Evolutionary conservation across 495 filamentous ascomycete species (phyloP).

Genomic region (Poronia punctata): DNA sequence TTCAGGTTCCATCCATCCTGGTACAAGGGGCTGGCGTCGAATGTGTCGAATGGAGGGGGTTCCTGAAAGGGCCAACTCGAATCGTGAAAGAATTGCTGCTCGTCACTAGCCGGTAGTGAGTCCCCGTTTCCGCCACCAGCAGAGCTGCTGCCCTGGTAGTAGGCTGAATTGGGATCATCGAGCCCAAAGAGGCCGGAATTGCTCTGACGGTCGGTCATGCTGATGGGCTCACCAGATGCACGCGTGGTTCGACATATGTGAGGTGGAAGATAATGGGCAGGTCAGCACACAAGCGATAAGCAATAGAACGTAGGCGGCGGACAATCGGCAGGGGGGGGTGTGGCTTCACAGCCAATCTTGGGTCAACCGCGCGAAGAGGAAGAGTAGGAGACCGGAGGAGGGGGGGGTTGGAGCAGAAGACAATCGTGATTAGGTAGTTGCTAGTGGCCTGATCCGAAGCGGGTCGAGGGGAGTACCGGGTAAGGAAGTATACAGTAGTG

Average conservation of each 20-base stretch:
- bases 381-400: no score
- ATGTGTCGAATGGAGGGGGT: conserved; percentile 38
- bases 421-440: no score
- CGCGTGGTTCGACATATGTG: conserved; percentile 28
- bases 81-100: conserved; percentile 28
- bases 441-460: no score
- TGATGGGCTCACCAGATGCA: conserved; percentile 31
- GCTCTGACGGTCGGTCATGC: conserved; percentile 26
- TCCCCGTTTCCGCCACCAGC: conserved; percentile 20
- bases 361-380: no score
- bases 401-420: no score
- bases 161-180: conserved; percentile 21
- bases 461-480: no score
- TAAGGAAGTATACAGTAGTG: no score
- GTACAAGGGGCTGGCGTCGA: conserved; percentile 24
- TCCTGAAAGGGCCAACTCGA: conserved; percentile 37
- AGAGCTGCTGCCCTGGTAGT: conserved; percentile 21
- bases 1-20: conserved; percentile 25
- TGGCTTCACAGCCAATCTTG: background rate
- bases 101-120: conserved; percentile 19
- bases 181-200: conserved; percentile 26
- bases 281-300: conserved; percentile 2
- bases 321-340: background rate
- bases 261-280: conserved; percentile 5
- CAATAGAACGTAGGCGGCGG: background rate